phyloP scores from a whole-genome alignment of 1,284 basidiomycete genomes.

The Heterobasidion occidentale region DNA sequence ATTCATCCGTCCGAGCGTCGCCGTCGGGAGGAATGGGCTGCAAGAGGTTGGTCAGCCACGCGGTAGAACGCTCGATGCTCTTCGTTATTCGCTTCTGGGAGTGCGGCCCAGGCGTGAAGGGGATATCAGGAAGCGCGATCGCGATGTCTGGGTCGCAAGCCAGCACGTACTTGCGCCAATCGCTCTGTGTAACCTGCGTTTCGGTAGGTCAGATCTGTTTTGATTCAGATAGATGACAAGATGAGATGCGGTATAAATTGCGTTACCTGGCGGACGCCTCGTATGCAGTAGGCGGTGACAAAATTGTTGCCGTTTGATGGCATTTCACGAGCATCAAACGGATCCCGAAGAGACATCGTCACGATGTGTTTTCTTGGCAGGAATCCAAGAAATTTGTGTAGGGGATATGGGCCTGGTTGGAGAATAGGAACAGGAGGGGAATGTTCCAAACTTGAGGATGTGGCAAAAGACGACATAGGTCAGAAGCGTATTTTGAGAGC shows the following conservation, averaged over 20 bases:
- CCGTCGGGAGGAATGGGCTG: constrained; percentile 6
- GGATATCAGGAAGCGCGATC: constrained; percentile 63
- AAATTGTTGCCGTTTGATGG: constrained; percentile 58
- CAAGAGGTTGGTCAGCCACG: constrained; percentile 55
- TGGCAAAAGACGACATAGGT: neutral
- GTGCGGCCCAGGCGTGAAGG: constrained; percentile 51
- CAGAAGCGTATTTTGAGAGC: neutral
- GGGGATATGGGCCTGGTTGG: constrained; percentile 38
- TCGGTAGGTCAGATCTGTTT: neutral
- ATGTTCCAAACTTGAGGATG: constrained; percentile 44
- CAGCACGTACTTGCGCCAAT: constrained; percentile 45
- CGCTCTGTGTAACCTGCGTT: constrained; percentile 43
- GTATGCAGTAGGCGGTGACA: constrained; percentile 47
- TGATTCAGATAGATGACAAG: constrained; percentile 1
- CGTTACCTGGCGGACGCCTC: constrained; percentile 65
- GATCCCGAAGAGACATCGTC: constrained; percentile 58
- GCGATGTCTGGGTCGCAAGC: constrained; percentile 62
- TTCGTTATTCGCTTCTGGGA: constrained; percentile 71
- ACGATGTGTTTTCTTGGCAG: constrained; percentile 39
- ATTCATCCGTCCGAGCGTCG: neutral
- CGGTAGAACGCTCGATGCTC: constrained; percentile 56
- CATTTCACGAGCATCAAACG: constrained; percentile 53
- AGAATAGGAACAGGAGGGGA: constrained; percentile 51
- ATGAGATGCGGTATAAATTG: neutral
- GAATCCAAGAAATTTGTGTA: constrained; percentile 56